A percentile compares a stretch with the other conserved stretches of the same genome.
Conservation (phyloP, 1,139 yeast species). For the Nakaseomyces uthaithaninus region DNA sequence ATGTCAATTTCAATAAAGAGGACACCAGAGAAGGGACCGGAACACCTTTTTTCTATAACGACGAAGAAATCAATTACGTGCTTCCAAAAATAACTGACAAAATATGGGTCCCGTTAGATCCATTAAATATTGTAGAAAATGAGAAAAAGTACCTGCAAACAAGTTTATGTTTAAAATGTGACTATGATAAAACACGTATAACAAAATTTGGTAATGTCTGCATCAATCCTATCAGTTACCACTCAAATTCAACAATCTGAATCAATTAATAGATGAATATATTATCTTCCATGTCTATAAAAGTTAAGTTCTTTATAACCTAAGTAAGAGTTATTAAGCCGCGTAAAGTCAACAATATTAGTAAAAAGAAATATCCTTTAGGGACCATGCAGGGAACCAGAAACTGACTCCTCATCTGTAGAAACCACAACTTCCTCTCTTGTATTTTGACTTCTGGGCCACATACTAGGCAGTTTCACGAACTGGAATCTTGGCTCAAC, state of each 20-base stretch:
- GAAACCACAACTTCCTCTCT: conserved; percentile 33
- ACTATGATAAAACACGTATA: conserved; percentile 3
- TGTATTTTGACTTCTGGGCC: conserved; percentile 82
- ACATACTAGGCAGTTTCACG: conserved; percentile 72
- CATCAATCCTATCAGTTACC: too few relatives aligned
- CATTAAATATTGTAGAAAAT: background rate
- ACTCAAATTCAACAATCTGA: too few relatives aligned
- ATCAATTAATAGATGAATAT: background rate
- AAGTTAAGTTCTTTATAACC: too few relatives aligned
- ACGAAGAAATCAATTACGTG: background rate
- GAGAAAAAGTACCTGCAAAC: conserved; percentile 3
- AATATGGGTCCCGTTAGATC: conserved; percentile 12
- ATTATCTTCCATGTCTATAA: too few relatives aligned
- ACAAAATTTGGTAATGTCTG: conserved; percentile 5
- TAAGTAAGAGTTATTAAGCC: too few relatives aligned
- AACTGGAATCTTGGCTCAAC: conserved; percentile 90
- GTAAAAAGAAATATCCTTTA: too few relatives aligned
- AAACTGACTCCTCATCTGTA: conserved; percentile 4
- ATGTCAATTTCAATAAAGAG: conserved; percentile 9
- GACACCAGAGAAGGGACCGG: conserved; percentile 1
- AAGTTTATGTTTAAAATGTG: conserved; percentile 2
- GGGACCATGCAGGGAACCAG: conserved; percentile 1
- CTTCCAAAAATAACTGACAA: conserved; percentile 6
- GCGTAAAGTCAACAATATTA: too few relatives aligned
- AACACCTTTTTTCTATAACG: background rate